Evolutionary conservation across 441 rosid species (phyloP).

Genomic region (Manihot esculenta): DNA sequence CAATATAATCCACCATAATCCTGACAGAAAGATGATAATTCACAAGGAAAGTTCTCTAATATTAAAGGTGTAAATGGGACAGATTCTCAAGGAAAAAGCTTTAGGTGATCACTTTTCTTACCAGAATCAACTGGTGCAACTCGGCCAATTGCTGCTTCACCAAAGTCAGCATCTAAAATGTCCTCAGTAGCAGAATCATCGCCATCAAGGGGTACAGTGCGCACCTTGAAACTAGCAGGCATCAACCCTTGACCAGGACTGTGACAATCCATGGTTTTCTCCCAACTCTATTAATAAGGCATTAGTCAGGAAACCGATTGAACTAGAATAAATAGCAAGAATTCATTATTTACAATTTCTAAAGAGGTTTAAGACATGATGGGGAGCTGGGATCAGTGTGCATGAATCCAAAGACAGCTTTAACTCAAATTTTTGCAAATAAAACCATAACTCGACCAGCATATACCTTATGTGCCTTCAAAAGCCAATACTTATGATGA

Average conservation of each 20-base stretch:
- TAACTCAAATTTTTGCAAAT: neutral
- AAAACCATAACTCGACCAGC: neutral
- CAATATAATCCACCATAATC: constrained; percentile 92
- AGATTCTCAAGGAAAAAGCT: constrained; percentile 9
- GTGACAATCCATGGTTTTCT: constrained; percentile 90
- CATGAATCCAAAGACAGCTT: neutral
- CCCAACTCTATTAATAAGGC: constrained; percentile 68
- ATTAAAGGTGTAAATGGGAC: constrained; percentile 2
- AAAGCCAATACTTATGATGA: neutral
- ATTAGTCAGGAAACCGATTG: constrained; percentile 8
- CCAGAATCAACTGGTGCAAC: constrained; percentile 97
- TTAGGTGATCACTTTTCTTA: constrained; percentile 22
- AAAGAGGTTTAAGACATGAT: neutral
- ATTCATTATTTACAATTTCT: neutral
- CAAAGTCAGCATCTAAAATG: constrained; percentile 81
- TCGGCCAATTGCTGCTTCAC: constrained; percentile 89
- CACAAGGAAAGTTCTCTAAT: constrained; percentile 5
- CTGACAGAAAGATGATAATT: constrained; percentile 32
- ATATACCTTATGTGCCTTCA: constrained; percentile 5
- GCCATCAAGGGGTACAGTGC: constrained; percentile 70
- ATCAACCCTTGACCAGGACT: constrained; percentile 94
- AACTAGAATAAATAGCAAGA: neutral
- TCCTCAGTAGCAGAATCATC: constrained; percentile 79
- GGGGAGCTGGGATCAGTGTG: neutral
- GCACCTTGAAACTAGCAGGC: constrained; percentile 94